A percentile compares a stretch with the other conserved stretches of the same genome.
These are phyloP conservation scores for Petrea volubilis DNA, from an alignment of 257 asterid genomes.

Conservation along the genomic window DNA sequence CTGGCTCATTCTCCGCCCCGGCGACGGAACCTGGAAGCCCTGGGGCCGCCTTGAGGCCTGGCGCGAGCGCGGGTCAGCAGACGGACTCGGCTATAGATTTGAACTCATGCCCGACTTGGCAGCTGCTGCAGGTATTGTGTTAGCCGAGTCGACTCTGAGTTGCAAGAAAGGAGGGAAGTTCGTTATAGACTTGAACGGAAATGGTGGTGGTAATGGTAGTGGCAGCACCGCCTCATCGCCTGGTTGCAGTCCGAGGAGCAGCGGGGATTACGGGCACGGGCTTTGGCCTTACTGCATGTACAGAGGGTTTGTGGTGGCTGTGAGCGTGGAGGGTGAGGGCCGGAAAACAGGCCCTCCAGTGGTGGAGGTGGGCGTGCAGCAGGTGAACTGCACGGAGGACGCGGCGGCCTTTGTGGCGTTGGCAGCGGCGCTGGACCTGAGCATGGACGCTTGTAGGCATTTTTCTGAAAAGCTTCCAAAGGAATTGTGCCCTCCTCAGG, in stretches of 20 bases:
- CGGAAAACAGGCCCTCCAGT: conserved; percentile 29
- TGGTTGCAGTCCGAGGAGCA: conserved; percentile 73
- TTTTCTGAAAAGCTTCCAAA: conserved; percentile 91
- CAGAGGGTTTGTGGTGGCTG: conserved; percentile 92
- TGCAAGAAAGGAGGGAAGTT: conserved; percentile 79
- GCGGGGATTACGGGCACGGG: conserved; percentile 82
- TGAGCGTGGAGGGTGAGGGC: conserved; percentile 62
- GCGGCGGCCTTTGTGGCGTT: conserved; percentile 91
- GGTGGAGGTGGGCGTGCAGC: conserved; percentile 89
- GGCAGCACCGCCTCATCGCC: conserved; percentile 51
- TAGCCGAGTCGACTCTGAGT: conserved; percentile 69
- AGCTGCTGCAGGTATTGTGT: conserved; percentile 49
- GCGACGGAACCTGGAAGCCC: conserved; percentile 88
- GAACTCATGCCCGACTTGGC: conserved; percentile 82
- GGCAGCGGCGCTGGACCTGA: conserved; percentile 81
- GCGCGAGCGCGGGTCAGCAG: conserved; percentile 84
- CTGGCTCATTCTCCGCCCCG: conserved; percentile 91
- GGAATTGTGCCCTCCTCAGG: conserved; percentile 72
- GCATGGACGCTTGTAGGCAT: conserved; percentile 90
- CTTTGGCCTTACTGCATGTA: conserved; percentile 85
- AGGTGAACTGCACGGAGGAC: conserved; percentile 87
- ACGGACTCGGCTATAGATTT: conserved; percentile 71
- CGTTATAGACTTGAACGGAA: conserved; percentile 63
- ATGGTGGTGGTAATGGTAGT: background rate
- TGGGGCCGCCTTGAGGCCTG: conserved; percentile 98